Evolutionary conservation across 176 grass and related monocot genomes (phyloP), one percentile per base, ranked within the genome.

Genomic region (Juncus effusus): DNA sequence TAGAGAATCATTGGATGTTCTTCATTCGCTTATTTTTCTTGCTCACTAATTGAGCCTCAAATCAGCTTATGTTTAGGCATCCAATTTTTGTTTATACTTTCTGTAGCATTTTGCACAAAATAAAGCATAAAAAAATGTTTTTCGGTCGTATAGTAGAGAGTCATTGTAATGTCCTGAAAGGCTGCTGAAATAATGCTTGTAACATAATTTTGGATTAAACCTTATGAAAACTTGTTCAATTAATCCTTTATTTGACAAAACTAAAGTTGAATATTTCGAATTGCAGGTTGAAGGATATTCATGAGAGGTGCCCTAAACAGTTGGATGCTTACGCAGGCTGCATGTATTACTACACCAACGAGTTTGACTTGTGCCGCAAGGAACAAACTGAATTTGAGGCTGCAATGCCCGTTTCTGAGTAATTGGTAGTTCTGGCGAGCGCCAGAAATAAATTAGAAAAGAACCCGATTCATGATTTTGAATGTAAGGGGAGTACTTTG

Each of bases 271-370:
- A 4, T 2, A 49, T 78, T 73, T 73, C 0, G 1, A 38, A 69
- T 73, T 40, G 4, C 74, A 95, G 90, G 77, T 82, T 95, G 77
- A 95, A 88, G 72, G 85, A 95, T 7, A 80, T 95, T 77, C 85
- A 95, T 66, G 74, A 72, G 44, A 95, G 74, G 66, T 95, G 86
- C 19, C 86, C 90, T 57, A 89, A 95, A 38, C 82, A 95, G 59
- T 78, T 95, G 86, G 90, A 95, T 13, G 53, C 80, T 11, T 95
- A 95, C 65, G 86, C 90, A 0, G 80, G 90, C 36, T 95, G 90
- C 90, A 95, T 95, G 90, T 95, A 89, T 73, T 89, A 95, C 62
- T 89, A 95, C 70, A 95, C 90, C 64, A 95, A 95, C 10, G 90
- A 95, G 40, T 95, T 89, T 1, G 86, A 89, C 57, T 82, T 95